Conservation (phyloP, 306 rosid species). For the Malus fusca region DNA sequence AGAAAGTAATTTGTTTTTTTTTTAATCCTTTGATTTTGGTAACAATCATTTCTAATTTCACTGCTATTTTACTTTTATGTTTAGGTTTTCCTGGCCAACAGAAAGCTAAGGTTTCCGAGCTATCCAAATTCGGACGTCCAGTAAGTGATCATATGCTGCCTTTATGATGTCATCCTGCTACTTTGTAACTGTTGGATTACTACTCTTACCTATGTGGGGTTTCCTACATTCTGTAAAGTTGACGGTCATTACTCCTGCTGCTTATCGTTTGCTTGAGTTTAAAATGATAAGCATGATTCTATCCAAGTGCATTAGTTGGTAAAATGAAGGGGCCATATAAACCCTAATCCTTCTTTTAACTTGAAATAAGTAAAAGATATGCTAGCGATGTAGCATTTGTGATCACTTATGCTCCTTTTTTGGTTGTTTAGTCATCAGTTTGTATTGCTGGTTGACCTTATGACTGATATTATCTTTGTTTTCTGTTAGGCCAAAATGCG, state of each 20-base stretch:
- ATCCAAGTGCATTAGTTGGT: not conserved
- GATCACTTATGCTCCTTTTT: not conserved
- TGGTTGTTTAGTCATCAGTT: not conserved
- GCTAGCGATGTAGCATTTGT: not conserved
- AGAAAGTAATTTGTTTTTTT: not conserved
- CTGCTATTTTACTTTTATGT: conserved; percentile 12
- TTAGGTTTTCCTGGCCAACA: conserved; percentile 76
- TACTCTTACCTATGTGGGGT: not conserved
- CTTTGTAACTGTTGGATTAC: not conserved
- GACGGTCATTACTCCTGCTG: not conserved
- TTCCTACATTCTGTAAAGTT: not conserved
- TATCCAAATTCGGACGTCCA: conserved; percentile 87
- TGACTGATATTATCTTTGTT: conserved; percentile 7
- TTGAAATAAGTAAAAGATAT: not conserved
- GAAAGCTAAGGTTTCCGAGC: conserved; percentile 65
- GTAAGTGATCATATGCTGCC: conserved; percentile 40
- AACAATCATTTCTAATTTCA: not conserved
- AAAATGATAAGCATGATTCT: not conserved
- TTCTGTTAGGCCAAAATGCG: conserved; percentile 76
- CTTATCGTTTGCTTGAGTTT: not conserved
- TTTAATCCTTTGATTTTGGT: not conserved
- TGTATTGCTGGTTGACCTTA: not conserved
- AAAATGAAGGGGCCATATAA: not conserved
- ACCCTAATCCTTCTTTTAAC: not conserved
- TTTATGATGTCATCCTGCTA: conserved; percentile 10